Conservation (phyloP, 768 basidiomycete genomes). For the Asterophora lycoperdoides region DNA sequence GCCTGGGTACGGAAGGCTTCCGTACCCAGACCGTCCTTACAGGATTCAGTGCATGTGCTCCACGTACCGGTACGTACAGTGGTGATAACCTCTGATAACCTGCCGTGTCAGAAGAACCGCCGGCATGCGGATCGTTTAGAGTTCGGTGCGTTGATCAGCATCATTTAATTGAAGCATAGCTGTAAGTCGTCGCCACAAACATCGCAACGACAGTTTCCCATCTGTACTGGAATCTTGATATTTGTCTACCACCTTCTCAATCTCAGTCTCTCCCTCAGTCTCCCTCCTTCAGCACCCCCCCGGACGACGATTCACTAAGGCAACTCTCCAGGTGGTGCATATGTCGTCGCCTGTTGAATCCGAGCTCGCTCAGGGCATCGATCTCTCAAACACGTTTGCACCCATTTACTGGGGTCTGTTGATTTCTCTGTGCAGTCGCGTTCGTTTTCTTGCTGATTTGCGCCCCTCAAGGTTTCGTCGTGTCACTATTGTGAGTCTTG, state of each 20-base stretch:
- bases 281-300: neutral
- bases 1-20: too few relatives aligned
- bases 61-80: too few relatives aligned
- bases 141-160: too few relatives aligned
- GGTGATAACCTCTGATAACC: too few relatives aligned
- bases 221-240: neutral
- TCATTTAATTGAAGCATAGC: too few relatives aligned
- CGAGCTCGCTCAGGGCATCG: constrained; percentile 8
- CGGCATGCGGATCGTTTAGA: too few relatives aligned
- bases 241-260: neutral
- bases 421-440: neutral
- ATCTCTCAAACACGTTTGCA: constrained; percentile 24
- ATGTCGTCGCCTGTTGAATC: constrained; percentile 9
- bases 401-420: constrained; percentile 31
- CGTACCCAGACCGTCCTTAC: too few relatives aligned
- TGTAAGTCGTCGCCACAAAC: too few relatives aligned
- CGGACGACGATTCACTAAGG: neutral
- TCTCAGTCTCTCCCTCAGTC: neutral
- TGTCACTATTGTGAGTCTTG: constrained; percentile 23
- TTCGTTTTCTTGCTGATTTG: neutral
- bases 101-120: too few relatives aligned
- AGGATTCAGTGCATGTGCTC: too few relatives aligned
- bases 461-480: constrained; percentile 21
- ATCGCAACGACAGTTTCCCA: too few relatives aligned
- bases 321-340: neutral